A percentile compares a stretch with the other conserved stretches of the same genome.
phyloP scores from a whole-genome alignment of 1,139 yeast genomes.

The Arxiozyma telluris region DNA sequence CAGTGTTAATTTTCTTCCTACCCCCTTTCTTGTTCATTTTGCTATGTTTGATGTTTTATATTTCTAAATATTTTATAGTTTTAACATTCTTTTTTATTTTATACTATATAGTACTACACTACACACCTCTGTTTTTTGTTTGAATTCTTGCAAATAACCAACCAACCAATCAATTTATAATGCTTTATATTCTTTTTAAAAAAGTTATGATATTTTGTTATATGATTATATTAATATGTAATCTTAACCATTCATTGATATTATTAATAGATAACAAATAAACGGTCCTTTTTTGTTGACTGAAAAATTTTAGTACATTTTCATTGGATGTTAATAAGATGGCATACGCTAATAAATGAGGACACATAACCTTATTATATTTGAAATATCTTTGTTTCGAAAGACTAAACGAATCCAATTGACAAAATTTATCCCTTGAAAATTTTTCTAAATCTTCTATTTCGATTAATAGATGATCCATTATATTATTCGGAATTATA shows the following conservation, averaged over 20 bases:
- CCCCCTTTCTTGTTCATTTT: no score
- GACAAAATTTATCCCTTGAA: conserved; percentile 22
- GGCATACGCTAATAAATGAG: conserved; percentile 29
- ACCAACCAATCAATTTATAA: neutral
- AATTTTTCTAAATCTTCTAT: conserved; percentile 17
- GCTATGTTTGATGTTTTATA: neutral
- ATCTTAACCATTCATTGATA: conserved; percentile 30
- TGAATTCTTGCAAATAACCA: no score
- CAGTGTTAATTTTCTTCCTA: neutral
- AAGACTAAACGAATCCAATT: conserved; percentile 22
- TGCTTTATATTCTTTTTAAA: neutral
- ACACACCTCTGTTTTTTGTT: no score
- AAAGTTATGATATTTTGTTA: neutral
- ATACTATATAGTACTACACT: no score
- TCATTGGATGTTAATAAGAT: conserved; percentile 22
- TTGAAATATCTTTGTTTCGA: conserved; percentile 20
- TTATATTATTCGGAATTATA: neutral
- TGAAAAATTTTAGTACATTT: conserved; percentile 18
- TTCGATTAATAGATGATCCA: conserved; percentile 9
- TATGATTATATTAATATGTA: conserved; percentile 28
- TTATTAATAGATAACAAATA: conserved; percentile 19
- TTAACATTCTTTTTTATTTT: no score
- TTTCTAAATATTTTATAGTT: no score
- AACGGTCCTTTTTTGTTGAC: conserved; percentile 14
- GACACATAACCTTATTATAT: conserved; percentile 22